Evolutionary conservation across 2,329 filamentous ascomycete genomes (phyloP).

Genomic region (Diplocarpon rosae): DNA sequence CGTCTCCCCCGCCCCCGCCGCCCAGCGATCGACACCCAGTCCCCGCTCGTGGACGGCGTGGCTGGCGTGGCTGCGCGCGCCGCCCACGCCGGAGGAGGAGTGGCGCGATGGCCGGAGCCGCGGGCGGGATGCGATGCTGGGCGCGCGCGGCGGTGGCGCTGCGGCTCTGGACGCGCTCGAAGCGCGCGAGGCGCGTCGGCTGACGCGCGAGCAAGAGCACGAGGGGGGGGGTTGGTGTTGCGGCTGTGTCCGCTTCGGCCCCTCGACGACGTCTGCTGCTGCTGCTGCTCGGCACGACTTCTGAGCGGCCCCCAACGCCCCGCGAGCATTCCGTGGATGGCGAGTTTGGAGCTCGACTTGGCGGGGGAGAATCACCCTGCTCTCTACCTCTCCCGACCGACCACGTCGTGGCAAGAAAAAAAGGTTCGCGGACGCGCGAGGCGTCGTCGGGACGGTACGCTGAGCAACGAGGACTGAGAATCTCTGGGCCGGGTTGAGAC

Average conservation of each 20-base stretch:
- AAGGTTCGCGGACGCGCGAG: no score
- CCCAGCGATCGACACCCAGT: not conserved
- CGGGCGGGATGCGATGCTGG: not conserved
- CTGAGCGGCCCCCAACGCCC: no score
- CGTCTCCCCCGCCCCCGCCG: not conserved
- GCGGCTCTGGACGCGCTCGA: conserved; percentile 1
- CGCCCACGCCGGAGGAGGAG: no score
- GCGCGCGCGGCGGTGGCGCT: not conserved
- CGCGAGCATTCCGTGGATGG: no score
- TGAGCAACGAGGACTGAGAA: no score
- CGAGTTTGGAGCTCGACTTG: no score
- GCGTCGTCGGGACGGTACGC: no score
- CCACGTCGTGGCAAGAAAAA: no score
- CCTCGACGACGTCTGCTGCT: not conserved
- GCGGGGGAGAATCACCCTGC: no score
- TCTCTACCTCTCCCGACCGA: no score
- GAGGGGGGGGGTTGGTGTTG: conserved; percentile 11
- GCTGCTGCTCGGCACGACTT: conserved; percentile 7
- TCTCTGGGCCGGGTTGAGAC: no score
- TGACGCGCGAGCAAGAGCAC: not conserved
- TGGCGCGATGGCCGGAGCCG: not conserved
- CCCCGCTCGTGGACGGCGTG: not conserved
- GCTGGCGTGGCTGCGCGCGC: not conserved
- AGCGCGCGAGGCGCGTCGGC: not conserved
- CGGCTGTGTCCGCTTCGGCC: conserved; percentile 11